These are phyloP conservation scores for Amanita inopinata DNA, from an alignment of 768 basidiomycete species.

Conservation along the genomic window DNA sequence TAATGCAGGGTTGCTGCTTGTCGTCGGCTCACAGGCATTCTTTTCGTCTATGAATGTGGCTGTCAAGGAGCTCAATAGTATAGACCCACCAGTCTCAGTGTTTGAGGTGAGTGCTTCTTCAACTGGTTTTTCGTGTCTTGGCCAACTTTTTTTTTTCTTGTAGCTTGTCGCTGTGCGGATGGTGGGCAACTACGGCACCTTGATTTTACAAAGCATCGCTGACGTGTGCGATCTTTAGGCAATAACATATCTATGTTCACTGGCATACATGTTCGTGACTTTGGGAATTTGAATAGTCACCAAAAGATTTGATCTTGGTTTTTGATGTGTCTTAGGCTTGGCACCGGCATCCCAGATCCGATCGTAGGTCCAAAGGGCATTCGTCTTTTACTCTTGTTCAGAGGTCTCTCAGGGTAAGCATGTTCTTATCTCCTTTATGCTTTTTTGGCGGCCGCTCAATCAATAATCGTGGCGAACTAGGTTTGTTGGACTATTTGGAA, in stretches of 20 bases:
- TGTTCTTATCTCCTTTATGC: background rate
- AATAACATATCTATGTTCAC: conserved; percentile 1
- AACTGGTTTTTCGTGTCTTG: too few relatives aligned
- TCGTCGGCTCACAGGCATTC: conserved; percentile 3
- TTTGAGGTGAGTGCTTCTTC: background rate
- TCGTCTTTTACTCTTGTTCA: conserved; percentile 39
- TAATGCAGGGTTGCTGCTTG: conserved; percentile 5
- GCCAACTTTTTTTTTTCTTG: too few relatives aligned
- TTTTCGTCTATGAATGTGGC: background rate
- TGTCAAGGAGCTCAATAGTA: conserved; percentile 1
- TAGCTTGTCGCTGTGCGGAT: conserved; percentile 4
- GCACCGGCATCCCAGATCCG: conserved; percentile 41
- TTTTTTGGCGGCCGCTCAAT: background rate
- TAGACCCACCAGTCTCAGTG: background rate
- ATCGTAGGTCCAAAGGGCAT: conserved; percentile 63
- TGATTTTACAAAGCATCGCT: background rate
- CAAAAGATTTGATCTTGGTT: too few relatives aligned
- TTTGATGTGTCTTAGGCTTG: conserved; percentile 19
- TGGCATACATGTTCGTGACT: conserved; percentile 5
- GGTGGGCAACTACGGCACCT: background rate
- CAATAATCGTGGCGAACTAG: conserved; percentile 22
- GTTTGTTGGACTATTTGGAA: conserved; percentile 62
- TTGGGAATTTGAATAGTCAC: background rate
- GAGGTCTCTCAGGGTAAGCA: conserved; percentile 57
- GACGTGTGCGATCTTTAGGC: background rate